Percentiles rank a stretch among this genome's conserved stretches.
Conservation (phyloP, 139 green algal species). For the Chlorokybus atmophyticus region DNA sequence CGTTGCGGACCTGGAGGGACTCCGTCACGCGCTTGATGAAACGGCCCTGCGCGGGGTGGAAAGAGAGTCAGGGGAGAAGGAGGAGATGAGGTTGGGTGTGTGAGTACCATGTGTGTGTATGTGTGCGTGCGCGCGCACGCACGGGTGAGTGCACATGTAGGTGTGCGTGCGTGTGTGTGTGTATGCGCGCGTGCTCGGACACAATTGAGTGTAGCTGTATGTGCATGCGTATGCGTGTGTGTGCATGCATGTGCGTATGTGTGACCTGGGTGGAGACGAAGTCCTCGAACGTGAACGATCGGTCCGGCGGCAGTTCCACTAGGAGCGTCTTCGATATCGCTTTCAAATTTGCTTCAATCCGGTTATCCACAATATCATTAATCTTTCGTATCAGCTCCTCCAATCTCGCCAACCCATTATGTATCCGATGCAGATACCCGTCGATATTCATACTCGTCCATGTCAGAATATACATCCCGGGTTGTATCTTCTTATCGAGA, state of each 20-base stretch:
- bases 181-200: too few species aligned
- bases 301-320: slow-evolving; percentile 64
- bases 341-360: slow-evolving; percentile 66
- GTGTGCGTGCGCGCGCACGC: too few species aligned
- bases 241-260: too few species aligned
- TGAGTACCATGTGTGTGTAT: too few species aligned
- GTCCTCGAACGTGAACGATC: slow-evolving; percentile 71
- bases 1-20: slow-evolving; percentile 52
- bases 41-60: too few species aligned
- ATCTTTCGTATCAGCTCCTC: slow-evolving; percentile 77
- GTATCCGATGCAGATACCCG: slow-evolving; percentile 72
- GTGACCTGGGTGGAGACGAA: slow-evolving; percentile 56
- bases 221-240: too few species aligned
- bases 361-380: slow-evolving; percentile 65
- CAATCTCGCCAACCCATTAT: slow-evolving; percentile 51
- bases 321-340: slow-evolving; percentile 50
- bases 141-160: too few species aligned
- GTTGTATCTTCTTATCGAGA: slow-evolving; percentile 69
- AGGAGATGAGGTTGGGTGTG: too few species aligned
- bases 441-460: slow-evolving; percentile 89
- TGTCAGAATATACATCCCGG: slow-evolving; percentile 61
- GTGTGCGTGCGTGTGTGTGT: too few species aligned
- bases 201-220: too few species aligned
- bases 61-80: too few species aligned
- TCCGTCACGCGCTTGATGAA: slow-evolving; percentile 39